These are phyloP conservation scores for Pythium phragmiticola DNA, from an alignment of 352 stramenopile genomes.

Conservation along the genomic window DNA sequence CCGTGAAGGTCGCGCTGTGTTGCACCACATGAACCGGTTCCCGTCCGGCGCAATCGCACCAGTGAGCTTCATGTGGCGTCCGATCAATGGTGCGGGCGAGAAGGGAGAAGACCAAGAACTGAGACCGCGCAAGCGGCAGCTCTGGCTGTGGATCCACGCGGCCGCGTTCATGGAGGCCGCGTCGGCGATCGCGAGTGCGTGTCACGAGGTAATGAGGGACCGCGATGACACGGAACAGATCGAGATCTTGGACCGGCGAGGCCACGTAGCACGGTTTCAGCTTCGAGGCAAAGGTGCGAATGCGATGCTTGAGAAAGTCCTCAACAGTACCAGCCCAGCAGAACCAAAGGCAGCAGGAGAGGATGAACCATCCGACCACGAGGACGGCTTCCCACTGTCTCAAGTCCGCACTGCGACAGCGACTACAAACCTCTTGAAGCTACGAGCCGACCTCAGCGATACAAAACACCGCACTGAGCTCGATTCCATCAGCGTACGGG, in stretches of 20 bases:
- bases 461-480: not conserved
- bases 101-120: constrained; percentile 26
- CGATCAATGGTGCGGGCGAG: constrained; percentile 36
- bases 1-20: constrained; percentile 48
- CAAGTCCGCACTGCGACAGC: constrained; percentile 4
- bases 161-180: constrained; percentile 74
- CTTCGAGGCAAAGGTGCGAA: constrained; percentile 54
- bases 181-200: constrained; percentile 53
- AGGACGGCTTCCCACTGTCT: constrained; percentile 39
- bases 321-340: not conserved
- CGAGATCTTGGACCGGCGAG: constrained; percentile 66
- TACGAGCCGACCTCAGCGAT: constrained; percentile 9
- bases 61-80: constrained; percentile 76
- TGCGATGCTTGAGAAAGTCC: constrained; percentile 32
- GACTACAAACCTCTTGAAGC: constrained; percentile 16
- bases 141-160: constrained; percentile 82
- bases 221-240: constrained; percentile 39
- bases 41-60: constrained; percentile 62
- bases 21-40: constrained; percentile 59
- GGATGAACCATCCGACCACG: constrained; percentile 37
- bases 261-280: constrained; percentile 61
- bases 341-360: not conserved
- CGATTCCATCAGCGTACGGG: constrained; percentile 34
- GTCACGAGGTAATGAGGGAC: constrained; percentile 41
- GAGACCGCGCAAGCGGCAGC: constrained; percentile 51